Evolutionary conservation across 1,284 basidiomycete species (phyloP).

Genomic region (Heliocybe sulcata): DNA sequence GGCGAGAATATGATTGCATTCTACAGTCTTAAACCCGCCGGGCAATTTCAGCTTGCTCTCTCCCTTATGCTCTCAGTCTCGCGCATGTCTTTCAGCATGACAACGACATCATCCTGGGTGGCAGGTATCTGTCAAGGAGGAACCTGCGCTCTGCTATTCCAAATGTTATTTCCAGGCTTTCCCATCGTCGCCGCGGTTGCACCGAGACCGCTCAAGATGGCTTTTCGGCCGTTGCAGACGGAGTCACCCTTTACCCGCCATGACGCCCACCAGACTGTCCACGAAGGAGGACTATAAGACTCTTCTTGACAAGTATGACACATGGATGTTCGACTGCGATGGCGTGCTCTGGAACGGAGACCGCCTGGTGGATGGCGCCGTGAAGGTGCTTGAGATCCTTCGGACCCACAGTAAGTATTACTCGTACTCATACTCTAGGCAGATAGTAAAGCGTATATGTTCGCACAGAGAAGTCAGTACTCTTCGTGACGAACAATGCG

Average conservation of each 20-base stretch:
- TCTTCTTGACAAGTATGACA: slow-evolving; percentile 77
- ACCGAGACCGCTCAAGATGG: too few species aligned
- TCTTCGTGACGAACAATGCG: slow-evolving; percentile 99
- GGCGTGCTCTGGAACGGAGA: slow-evolving; percentile 94
- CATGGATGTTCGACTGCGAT: slow-evolving; percentile 96
- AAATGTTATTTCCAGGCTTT: too few species aligned
- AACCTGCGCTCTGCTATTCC: too few species aligned
- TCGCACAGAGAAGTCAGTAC: slow-evolving; percentile 74
- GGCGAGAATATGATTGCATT: neutral
- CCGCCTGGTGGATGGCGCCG: slow-evolving; percentile 68
- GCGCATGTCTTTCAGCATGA: too few species aligned
- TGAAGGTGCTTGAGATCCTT: slow-evolving; percentile 66
- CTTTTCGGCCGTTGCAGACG: too few species aligned
- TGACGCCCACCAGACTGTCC: slow-evolving; percentile 28
- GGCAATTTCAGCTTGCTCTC: too few species aligned
- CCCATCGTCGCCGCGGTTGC: too few species aligned
- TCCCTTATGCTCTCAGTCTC: too few species aligned
- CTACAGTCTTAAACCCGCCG: too few species aligned
- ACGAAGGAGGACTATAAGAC: slow-evolving; percentile 37
- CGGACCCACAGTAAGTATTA: slow-evolving; percentile 50
- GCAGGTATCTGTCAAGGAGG: too few species aligned
- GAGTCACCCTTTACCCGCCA: neutral
- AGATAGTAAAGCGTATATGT: neutral
- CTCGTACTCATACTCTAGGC: neutral
- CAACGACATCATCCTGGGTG: too few species aligned